Base-by-base conservation (phyloP, 257 asterid genomes). In the Scutellaria barbata region DNA sequence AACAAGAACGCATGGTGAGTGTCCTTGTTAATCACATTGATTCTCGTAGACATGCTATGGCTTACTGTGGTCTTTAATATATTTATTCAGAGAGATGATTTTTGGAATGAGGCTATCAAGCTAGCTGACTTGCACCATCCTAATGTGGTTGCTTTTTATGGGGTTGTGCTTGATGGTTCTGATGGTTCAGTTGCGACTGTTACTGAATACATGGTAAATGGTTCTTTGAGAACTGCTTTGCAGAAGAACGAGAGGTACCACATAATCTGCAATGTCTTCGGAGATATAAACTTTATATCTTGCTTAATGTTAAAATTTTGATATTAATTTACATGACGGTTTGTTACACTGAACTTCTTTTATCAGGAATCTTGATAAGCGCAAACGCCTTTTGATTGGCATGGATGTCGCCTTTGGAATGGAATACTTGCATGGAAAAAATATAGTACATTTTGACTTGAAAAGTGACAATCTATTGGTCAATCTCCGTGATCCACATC, bases 101-200 rank as follows among this genome's bases (percentile, higher is more conserved):
- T 95, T 85, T 95, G 99, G 99, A 95, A 92, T 72, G 99, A 95
- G 85, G 99, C 99, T 17, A 87, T 88, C 75, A 95, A 92, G 81
- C 94, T 95, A 66, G 99, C 98, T 46, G 99, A 92, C 74, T 85
- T 95, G 88, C 99, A 92, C 85, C 99, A 95, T 82, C 99, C 99
- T 11, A 95, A 92, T 47, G 99, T 95, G 74, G 98, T 95, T 76
- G 98, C 99, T 40, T 95, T 95, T 79, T 95, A 95, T 63, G 99
- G 99, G 69, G 92, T 95, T 79, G 99, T 95, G 73, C 91, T 89
- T 69, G 99, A 92, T 82, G 96, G 94, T 57, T 96, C 96, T 11
- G 96, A 86, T 43, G 98, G 95, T 80, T 89, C 98, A 30, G 80
- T 95, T 78, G 98, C 99, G 20, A 95, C 99, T 77, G 99, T 95